Base-by-base conservation (phyloP, 2,329 filamentous ascomycete genomes). In the Sclerotinia borealis region DNA sequence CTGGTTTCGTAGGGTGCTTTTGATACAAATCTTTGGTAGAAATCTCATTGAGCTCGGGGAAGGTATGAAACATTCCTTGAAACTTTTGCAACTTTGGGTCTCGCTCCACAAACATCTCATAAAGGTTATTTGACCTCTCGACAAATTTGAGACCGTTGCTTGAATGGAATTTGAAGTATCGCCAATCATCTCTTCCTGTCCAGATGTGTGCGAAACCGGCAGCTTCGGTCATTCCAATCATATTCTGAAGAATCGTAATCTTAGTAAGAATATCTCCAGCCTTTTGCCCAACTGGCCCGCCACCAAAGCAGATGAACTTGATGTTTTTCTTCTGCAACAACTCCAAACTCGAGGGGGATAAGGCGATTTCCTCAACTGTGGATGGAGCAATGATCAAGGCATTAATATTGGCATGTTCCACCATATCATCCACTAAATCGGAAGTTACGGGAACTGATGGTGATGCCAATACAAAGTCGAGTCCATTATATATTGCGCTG, bases 51-150 rank as follows among this genome's bases (percentile, higher is more conserved):
- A 54, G 55, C n/a, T 61, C 43, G 4, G 62, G 62, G 48, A 64
- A 64, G 10, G 62, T 64, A 25, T 49, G 48, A 15, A 61, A 64
- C 31, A 63, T 41, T 39, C 60, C 55, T 47, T 63, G 61, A 27
- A 41, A 37, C 17, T 36, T 43, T 29, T 49, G 45, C 5, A 59
- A 37, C 17, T 59, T 63, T 34, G 45, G 36, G 15, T 63, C 13
- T n/a, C 61, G 52, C 6, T 59, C 22, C 4, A 45, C 19, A 43
- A 47, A 2, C 54, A 60, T 45, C 17, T 63, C 61, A 37, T 63
- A 51, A 29, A 63, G 41, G 41, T 31, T 41, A 5, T 59, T 25
- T n/a, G 17, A 10, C 22, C 15, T 45, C 8, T 63, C 52, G 3
- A 41, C 34, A 3, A 63, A 63, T 15, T 17, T 41, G 9, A 51